A percentile compares a stretch with the other conserved stretches of the same genome.
Conservation (phyloP, 768 basidiomycete species). For the Hypsizygus marmoreus region DNA sequence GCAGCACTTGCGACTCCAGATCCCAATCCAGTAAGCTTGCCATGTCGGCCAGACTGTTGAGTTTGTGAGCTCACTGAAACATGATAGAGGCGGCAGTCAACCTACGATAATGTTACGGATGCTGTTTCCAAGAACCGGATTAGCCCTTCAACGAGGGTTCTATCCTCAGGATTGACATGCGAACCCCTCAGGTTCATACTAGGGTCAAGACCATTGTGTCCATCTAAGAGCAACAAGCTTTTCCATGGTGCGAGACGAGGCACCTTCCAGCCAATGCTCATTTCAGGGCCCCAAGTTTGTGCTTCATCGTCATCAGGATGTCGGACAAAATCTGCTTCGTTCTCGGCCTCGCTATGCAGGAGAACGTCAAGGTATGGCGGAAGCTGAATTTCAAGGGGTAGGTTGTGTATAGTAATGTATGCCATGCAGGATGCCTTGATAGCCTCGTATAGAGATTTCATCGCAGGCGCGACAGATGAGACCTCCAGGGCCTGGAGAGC, state of each 20-base stretch:
- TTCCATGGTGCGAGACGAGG: conserved; percentile 89
- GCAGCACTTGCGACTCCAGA: conserved; percentile 78
- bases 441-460: conserved; percentile 77
- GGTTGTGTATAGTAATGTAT: conserved; percentile 73
- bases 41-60: conserved; percentile 70
- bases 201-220: conserved; percentile 54
- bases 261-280: conserved; percentile 72
- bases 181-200: conserved; percentile 61
- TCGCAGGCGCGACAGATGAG: conserved; percentile 77
- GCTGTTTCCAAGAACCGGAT: conserved; percentile 76
- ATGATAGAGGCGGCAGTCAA: conserved; percentile 11
- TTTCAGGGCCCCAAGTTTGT: conserved; percentile 65
- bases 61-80: conserved; percentile 3
- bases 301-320: conserved; percentile 53
- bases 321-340: conserved; percentile 50
- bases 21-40: conserved; percentile 83
- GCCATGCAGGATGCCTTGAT: conserved; percentile 78
- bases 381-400: conserved; percentile 84
- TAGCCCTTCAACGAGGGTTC: conserved; percentile 67
- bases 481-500: conserved; percentile 56
- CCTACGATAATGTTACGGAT: conserved; percentile 76
- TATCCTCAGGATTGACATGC: conserved; percentile 64
- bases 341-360: conserved; percentile 61
- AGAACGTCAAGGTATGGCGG: conserved; percentile 79
- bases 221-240: conserved; percentile 77